phyloP scores from a whole-genome alignment of 2,329 filamentous ascomycete species.

The Helotiales sp. region DNA sequence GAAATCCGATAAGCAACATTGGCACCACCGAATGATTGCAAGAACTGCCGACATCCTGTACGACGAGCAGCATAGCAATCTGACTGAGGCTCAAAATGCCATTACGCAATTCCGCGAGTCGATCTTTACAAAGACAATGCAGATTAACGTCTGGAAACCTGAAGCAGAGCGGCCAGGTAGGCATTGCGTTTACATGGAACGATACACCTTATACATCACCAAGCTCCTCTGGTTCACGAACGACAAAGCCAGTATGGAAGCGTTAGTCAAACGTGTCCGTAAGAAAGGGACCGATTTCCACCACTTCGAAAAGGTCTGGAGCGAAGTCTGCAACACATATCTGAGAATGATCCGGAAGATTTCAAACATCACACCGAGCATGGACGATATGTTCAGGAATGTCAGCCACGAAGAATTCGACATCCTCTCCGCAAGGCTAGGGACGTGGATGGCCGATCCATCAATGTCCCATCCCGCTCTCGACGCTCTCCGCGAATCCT shows the following conservation, averaged over 20 bases:
- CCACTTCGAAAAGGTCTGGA: conserved; percentile 30
- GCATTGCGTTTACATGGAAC: conserved; percentile 73
- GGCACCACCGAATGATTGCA: conserved; percentile 72
- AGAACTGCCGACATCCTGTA: conserved; percentile 63
- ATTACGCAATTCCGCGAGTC: conserved; percentile 67
- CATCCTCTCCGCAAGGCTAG: conserved; percentile 56
- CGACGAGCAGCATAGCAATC: conserved; percentile 49
- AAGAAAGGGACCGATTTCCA: conserved; percentile 58
- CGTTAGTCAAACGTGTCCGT: conserved; percentile 62
- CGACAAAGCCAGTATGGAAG: conserved; percentile 63
- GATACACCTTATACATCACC: conserved; percentile 68
- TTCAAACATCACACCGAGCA: conserved; percentile 56
- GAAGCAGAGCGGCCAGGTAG: conserved; percentile 68
- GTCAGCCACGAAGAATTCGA: conserved; percentile 67
- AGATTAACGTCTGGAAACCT: conserved; percentile 72
- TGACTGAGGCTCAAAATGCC: conserved; percentile 51
- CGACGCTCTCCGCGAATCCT: conserved; percentile 64
- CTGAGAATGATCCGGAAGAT: conserved; percentile 54
- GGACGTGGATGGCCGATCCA: conserved; percentile 55
- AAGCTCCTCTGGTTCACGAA: conserved; percentile 59
- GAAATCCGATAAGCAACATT: conserved; percentile 66
- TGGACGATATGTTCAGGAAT: conserved; percentile 67
- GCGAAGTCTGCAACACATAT: conserved; percentile 31
- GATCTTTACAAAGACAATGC: conserved; percentile 75
- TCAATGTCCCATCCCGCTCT: conserved; percentile 49